Conservation (phyloP, 257 asterid genomes). For the Rhazya stricta region DNA sequence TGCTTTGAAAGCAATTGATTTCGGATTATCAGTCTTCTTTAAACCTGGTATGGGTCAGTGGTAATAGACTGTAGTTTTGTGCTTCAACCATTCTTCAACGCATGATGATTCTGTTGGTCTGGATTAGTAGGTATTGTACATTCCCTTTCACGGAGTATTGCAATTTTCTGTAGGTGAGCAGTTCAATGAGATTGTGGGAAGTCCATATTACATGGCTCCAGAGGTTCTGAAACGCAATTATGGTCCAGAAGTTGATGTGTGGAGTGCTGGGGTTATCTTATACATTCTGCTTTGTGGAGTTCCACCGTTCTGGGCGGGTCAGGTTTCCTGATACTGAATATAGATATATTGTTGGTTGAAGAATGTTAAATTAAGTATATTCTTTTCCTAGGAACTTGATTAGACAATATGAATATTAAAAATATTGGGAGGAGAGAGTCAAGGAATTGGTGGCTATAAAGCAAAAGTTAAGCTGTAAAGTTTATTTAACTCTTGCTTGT, state of each 20-base stretch:
- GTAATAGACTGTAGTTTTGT: neutral
- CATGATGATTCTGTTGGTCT: neutral
- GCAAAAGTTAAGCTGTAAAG: neutral
- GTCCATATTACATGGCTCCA: conserved; percentile 22
- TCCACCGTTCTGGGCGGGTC: conserved; percentile 87
- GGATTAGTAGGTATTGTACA: neutral
- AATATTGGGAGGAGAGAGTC: neutral
- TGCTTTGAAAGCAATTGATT: conserved; percentile 58
- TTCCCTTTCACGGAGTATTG: neutral
- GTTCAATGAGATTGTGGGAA: conserved; percentile 14
- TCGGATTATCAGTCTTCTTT: conserved; percentile 63
- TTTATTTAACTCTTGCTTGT: neutral
- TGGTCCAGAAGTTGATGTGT: conserved; percentile 65
- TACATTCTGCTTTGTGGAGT: conserved; percentile 72
- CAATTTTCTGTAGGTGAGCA: conserved; percentile 8
- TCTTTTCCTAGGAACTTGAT: neutral
- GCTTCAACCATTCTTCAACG: neutral
- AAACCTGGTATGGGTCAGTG: conserved; percentile 45
- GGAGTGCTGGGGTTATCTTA: conserved; percentile 76
- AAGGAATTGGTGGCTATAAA: neutral
- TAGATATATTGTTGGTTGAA: neutral
- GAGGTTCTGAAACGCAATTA: conserved; percentile 68
- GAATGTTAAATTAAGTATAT: neutral
- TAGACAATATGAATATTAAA: neutral
- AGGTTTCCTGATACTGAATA: conserved; percentile 1